Conservation (phyloP, 345 rosid species). For the Pelargonium nanum region DNA sequence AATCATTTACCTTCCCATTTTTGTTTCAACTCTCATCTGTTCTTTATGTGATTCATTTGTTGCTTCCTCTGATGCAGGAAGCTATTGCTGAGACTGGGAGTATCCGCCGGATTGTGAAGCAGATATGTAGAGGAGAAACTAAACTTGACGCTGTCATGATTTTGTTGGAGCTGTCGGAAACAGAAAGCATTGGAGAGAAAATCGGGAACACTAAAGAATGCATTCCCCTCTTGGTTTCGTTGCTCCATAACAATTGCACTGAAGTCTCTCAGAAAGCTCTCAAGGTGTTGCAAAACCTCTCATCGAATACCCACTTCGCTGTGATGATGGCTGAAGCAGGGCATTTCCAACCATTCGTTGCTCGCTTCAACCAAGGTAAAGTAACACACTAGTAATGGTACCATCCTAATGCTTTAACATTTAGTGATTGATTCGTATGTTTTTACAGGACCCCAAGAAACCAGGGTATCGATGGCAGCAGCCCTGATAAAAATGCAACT, state of each 20-base stretch:
- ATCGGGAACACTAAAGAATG: constrained; percentile 36
- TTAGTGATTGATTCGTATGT: constrained; percentile 1
- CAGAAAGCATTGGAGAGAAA: constrained; percentile 23
- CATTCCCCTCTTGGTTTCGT: constrained; percentile 37
- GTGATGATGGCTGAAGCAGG: constrained; percentile 46
- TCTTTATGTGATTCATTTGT: background rate
- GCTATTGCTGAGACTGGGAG: constrained; percentile 30
- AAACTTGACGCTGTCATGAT: constrained; percentile 22
- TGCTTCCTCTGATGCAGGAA: constrained; percentile 22
- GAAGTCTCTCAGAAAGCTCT: constrained; percentile 25
- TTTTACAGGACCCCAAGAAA: constrained; percentile 29
- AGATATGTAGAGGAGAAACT: constrained; percentile 23
- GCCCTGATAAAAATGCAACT: constrained; percentile 33
- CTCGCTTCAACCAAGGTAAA: constrained; percentile 38
- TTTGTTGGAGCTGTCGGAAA: constrained; percentile 30
- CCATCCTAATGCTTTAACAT: background rate
- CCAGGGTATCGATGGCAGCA: constrained; percentile 35
- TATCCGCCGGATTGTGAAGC: constrained; percentile 28
- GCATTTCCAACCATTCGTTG: constrained; percentile 24
- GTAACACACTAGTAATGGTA: background rate
- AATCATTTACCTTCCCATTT: background rate
- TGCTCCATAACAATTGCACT: constrained; percentile 18
- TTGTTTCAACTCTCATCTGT: background rate
- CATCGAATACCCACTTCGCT: constrained; percentile 31
- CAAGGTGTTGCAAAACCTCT: constrained; percentile 31